Evolutionary conservation across 352 stramenopile species (phyloP).

Genomic region (Phytophthora pseudosyringae): DNA sequence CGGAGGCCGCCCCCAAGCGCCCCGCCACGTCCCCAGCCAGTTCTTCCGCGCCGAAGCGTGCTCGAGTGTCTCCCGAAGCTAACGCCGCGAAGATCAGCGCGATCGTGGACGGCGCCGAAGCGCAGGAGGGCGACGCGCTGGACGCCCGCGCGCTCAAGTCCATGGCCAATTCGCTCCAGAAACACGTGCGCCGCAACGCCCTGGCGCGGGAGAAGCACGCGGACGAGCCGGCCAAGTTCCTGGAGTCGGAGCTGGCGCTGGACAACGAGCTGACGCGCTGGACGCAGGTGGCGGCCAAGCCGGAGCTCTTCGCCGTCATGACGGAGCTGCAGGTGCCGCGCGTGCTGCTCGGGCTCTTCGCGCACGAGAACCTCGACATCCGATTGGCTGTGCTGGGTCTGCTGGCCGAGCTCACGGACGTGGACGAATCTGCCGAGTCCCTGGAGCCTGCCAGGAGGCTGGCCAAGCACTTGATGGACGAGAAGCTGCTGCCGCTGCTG

Average conservation of each 20-base stretch:
- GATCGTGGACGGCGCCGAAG: conserved; percentile 52
- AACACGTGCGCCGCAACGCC: conserved; percentile 80
- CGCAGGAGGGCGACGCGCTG: conserved; percentile 55
- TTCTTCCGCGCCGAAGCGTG: conserved; percentile 20
- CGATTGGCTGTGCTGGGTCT: conserved; percentile 59
- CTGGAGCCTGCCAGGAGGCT: conserved; percentile 53
- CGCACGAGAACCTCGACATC: conserved; percentile 87
- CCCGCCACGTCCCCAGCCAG: neutral
- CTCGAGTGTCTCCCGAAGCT: conserved; percentile 21
- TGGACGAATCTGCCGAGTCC: conserved; percentile 55
- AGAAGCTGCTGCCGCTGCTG: conserved; percentile 63
- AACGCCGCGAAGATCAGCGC: conserved; percentile 43
- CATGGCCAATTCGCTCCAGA: conserved; percentile 70
- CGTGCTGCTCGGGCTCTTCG: conserved; percentile 76
- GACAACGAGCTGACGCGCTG: conserved; percentile 62
- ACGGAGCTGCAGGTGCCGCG: conserved; percentile 69
- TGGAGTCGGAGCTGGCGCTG: conserved; percentile 83
- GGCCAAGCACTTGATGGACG: conserved; percentile 61
- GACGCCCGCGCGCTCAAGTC: conserved; percentile 79
- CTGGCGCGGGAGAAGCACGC: conserved; percentile 80
- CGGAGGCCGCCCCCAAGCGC: conserved; percentile 35
- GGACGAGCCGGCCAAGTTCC: conserved; percentile 80
- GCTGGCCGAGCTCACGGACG: conserved; percentile 75
- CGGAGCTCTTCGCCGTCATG: conserved; percentile 59
- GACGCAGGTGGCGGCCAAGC: conserved; percentile 65